phyloP scores from a whole-genome alignment of 73 alveolate species.

The Paramecium bursaria region DNA sequence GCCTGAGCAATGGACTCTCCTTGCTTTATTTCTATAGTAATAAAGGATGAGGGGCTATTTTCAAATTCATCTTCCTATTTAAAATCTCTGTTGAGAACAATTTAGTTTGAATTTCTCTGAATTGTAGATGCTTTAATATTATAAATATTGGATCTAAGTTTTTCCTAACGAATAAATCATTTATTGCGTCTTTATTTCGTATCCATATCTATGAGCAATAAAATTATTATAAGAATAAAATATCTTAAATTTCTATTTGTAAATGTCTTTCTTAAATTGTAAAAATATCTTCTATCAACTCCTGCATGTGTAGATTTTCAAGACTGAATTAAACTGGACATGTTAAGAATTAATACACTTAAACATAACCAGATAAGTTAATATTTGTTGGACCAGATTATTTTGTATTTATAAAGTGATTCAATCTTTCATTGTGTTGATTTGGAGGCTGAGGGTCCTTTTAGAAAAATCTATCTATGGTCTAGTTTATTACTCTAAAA shows the following conservation, averaged over 20 bases:
- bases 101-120: slow-evolving; percentile 40
- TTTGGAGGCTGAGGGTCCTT: slow-evolving; percentile 7
- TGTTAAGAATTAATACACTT: neutral
- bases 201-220: slow-evolving; percentile 12
- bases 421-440: slow-evolving; percentile 9
- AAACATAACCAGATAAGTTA: neutral
- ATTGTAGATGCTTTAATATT: slow-evolving; percentile 53
- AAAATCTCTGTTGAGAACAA: slow-evolving; percentile 63
- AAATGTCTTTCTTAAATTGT: slow-evolving; percentile 21
- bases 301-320: slow-evolving; percentile 46
- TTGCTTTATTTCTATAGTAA: neutral
- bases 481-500: slow-evolving; percentile 2
- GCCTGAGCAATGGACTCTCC: neutral
- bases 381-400: neutral
- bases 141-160: slow-evolving; percentile 60
- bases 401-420: slow-evolving; percentile 18
- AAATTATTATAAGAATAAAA: neutral
- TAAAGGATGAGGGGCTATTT: slow-evolving; percentile 5
- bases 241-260: slow-evolving; percentile 49
- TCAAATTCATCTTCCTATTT: slow-evolving; percentile 61
- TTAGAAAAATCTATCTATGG: slow-evolving; percentile 42
- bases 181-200: neutral
- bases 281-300: slow-evolving; percentile 10
- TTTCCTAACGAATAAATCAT: slow-evolving; percentile 1
- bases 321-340: slow-evolving; percentile 32